A percentile compares a stretch with the other conserved stretches of the same genome.
Conservation (phyloP, 345 rosid genomes). For the Corchorus capsularis region DNA sequence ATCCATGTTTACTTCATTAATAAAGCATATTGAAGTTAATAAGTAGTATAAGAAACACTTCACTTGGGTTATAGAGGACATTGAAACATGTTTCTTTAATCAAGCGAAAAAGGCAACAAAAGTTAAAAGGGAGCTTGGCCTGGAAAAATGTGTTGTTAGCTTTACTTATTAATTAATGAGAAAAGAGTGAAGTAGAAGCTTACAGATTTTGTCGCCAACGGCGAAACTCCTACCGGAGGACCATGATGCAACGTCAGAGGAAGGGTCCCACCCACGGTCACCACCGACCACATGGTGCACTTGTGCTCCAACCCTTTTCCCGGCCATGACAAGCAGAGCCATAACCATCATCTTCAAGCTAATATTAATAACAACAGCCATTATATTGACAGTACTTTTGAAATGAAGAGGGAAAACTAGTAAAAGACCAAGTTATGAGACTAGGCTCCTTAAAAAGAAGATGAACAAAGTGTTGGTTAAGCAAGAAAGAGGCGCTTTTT, state of each 20-base stretch:
- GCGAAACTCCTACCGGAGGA: slow-evolving; percentile 47
- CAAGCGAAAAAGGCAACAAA: no score
- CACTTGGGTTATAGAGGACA: no score
- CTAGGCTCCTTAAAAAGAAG: background rate
- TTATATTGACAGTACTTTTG: no score
- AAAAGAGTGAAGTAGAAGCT: slow-evolving; percentile 19
- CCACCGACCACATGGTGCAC: slow-evolving; percentile 68
- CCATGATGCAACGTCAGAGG: slow-evolving; percentile 47
- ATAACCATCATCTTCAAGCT: slow-evolving; percentile 10
- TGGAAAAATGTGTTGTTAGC: background rate
- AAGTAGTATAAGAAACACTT: no score
- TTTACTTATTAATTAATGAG: background rate
- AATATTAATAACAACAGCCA: background rate
- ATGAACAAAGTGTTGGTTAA: background rate
- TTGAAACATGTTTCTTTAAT: no score
- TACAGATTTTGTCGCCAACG: slow-evolving; percentile 68
- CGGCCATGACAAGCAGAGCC: slow-evolving; percentile 19
- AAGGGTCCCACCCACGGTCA: slow-evolving; percentile 69
- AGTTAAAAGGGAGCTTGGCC: no score
- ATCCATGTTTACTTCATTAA: no score
- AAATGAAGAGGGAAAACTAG: background rate
- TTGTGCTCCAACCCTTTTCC: slow-evolving; percentile 38
- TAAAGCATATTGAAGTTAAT: no score
- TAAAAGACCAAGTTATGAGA: background rate
- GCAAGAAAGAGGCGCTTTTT: background rate